Evolutionary conservation across 306 rosid species (phyloP).

Genomic region (Pyrus communis): DNA sequence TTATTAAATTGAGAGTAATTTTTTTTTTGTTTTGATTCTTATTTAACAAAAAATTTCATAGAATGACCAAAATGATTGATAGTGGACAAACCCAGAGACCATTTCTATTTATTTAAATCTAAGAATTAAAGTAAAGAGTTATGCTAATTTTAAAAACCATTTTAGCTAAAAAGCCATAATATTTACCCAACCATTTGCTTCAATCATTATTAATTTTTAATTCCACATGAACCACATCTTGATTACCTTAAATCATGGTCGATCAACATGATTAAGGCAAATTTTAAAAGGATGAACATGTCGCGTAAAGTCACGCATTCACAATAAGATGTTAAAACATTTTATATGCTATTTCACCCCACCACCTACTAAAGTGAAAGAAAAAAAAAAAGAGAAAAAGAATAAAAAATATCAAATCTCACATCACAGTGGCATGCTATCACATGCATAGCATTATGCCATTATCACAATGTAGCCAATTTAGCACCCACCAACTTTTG

Average conservation of each 20-base stretch:
- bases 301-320: not conserved
- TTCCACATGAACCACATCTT: not conserved
- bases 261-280: not conserved
- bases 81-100: too few relatives aligned
- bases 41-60: too few relatives aligned
- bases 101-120: too few relatives aligned
- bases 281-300: not conserved
- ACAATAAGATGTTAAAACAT: not conserved
- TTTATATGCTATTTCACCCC: not conserved
- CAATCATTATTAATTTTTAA: too few relatives aligned
- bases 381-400: not conserved
- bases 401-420: not conserved
- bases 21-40: too few relatives aligned
- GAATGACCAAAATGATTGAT: too few relatives aligned
- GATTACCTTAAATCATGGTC: not conserved
- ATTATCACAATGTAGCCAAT: not conserved
- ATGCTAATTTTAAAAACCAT: too few relatives aligned
- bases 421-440: not conserved
- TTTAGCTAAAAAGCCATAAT: too few relatives aligned
- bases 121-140: too few relatives aligned
- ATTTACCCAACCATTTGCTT: too few relatives aligned
- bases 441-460: conserved; percentile 8
- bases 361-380: not conserved
- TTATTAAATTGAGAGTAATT: too few relatives aligned
- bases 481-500: not conserved